Evolutionary conservation across 2,329 filamentous ascomycete genomes (phyloP), one percentile per base, ranked within the genome.

Genomic region (Fusarium armeniacum): DNA sequence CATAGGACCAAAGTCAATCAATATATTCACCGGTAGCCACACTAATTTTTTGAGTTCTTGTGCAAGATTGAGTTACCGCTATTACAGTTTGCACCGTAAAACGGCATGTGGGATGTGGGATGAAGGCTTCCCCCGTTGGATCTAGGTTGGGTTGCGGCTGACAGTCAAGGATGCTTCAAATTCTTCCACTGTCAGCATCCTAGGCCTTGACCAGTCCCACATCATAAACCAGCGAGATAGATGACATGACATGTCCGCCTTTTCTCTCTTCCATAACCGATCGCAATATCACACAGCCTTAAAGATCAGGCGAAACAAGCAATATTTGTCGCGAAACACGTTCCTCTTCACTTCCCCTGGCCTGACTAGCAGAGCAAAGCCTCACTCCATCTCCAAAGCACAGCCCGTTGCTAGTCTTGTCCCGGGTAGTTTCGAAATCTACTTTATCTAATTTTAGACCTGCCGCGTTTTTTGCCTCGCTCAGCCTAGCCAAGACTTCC

Each of bases 391-490:
- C 64, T 60, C 43, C 11, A 44, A 28, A 65, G 64, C 69, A 72
- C 70, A 67, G 68, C 70, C 51, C 70, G 52, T 58, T 58, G 24
- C 46, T 69, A 65, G 62, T 53, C 55, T 59, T 58, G 61, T 53
- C 55, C 62, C 65, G 61, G 62, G 62, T 63, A 64, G 62, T 28
- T 52, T 52, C 45, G 24, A 50, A 50, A 58, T 32, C 32, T 33
- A 51, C 38, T 26, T 30, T 45, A 47, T 63, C 73, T 75, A 75
- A 75, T 66, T 75, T 75, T 75, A 75, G 73, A 65, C 67, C 26
- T 61, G 52, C 63, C 52, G 52, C 62, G 56, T 58, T 60, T 68
- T 70, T 71, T 57, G 33, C 58, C 52, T 72, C 57, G 26, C 73
- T 74, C 72, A 74, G 72, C 72, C 72, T 33, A 52, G 35, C 26